Conservation (phyloP, 2,329 filamentous ascomycete genomes). For the Paradendryphiella salina region DNA sequence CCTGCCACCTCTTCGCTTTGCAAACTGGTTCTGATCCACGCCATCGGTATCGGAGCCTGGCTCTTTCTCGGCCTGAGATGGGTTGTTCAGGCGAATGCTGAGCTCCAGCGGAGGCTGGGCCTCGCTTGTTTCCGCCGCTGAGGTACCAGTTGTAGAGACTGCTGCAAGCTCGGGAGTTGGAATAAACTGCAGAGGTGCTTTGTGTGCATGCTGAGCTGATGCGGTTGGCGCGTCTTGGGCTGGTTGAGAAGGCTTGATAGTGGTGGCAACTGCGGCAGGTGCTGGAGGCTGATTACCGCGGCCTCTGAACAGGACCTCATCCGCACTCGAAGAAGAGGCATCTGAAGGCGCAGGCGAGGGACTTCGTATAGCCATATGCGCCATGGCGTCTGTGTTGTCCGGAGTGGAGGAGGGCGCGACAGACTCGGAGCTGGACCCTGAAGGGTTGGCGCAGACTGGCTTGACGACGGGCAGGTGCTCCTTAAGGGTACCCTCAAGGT, state of each 20-base stretch:
- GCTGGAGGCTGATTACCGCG: constrained; percentile 21
- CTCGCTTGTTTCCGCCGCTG: background rate
- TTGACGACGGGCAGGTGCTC: constrained; percentile 29
- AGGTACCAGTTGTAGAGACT: constrained; percentile 5
- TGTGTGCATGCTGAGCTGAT: too few relatives aligned
- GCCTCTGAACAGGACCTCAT: constrained; percentile 61
- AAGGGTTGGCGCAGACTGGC: constrained; percentile 2
- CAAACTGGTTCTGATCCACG: constrained; percentile 29
- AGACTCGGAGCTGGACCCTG: constrained; percentile 18
- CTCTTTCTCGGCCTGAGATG: constrained; percentile 4
- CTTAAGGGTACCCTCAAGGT: constrained; percentile 42
- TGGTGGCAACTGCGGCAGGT: constrained; percentile 1
- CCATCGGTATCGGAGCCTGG: constrained; percentile 30
- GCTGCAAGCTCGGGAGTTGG: constrained; percentile 1
- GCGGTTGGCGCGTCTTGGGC: background rate
- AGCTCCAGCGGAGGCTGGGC: constrained; percentile 8
- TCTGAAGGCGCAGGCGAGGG: constrained; percentile 41
- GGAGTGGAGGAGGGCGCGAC: constrained; percentile 19
- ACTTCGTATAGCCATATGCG: constrained; percentile 42
- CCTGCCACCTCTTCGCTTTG: constrained; percentile 31
- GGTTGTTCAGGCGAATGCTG: constrained; percentile 14
- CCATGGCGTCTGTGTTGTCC: constrained; percentile 34
- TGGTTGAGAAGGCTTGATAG: background rate
- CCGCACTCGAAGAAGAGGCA: constrained; percentile 49
- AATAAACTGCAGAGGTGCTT: background rate